Percentiles rank a stretch among this genome's conserved stretches.
Conservation (phyloP, 345 rosid genomes). For the Eucalyptus polyanthemos region DNA sequence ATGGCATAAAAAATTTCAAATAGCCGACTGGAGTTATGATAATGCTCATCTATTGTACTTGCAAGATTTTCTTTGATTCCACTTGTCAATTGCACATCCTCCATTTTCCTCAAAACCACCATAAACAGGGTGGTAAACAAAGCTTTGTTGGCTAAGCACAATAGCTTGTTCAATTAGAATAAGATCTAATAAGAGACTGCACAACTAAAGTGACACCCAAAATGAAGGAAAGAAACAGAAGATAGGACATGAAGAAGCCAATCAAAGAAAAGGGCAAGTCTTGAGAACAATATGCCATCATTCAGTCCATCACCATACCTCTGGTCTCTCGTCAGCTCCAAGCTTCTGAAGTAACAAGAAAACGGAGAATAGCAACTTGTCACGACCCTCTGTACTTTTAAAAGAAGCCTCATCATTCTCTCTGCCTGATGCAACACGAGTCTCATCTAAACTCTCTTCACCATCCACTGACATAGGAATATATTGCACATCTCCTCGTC, state of each 20-base stretch:
- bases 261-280: neutral
- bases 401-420: conserved; percentile 13
- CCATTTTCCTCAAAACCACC: neutral
- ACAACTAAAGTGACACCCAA: neutral
- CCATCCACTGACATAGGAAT: conserved; percentile 24
- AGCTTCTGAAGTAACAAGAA: conserved; percentile 89
- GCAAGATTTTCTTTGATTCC: neutral
- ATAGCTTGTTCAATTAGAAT: neutral
- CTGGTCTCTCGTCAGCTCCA: conserved; percentile 95
- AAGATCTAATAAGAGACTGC: neutral
- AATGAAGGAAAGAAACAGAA: neutral
- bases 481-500: conserved; percentile 14
- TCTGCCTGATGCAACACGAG: conserved; percentile 6
- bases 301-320: conserved; percentile 33
- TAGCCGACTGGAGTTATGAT: neutral
- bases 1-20: neutral
- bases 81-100: neutral
- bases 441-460: conserved; percentile 25
- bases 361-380: conserved; percentile 70
- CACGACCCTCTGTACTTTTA: conserved; percentile 23
- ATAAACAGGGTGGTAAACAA: neutral
- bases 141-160: neutral
- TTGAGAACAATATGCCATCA: neutral
- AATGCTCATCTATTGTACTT: neutral
- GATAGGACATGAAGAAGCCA: neutral